Conservation (phyloP, 1,284 basidiomycete genomes). For the Gymnopus androsaceus region DNA sequence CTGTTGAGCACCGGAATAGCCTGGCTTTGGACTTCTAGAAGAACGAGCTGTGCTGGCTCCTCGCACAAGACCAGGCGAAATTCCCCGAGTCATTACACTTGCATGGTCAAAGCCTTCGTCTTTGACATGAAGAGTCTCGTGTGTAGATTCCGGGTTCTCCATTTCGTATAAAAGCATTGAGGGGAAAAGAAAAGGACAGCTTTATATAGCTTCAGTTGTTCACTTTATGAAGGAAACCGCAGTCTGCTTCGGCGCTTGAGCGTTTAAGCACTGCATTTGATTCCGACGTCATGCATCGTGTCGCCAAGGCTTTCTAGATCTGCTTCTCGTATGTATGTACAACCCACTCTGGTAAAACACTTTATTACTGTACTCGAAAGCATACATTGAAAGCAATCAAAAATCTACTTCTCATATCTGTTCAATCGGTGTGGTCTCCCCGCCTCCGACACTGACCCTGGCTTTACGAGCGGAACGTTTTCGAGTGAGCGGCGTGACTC, state of each 20-base stretch:
- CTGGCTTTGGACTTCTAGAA: not conserved
- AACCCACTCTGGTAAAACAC: no score
- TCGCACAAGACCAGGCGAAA: constrained; percentile 18
- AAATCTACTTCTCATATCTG: not conserved
- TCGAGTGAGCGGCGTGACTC: constrained; percentile 63
- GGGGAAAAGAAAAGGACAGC: not conserved
- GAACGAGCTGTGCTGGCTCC: constrained; percentile 16
- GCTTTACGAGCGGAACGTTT: constrained; percentile 62
- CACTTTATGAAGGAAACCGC: not conserved
- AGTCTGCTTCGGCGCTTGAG: no score
- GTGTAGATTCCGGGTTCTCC: not conserved
- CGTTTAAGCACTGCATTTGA: no score
- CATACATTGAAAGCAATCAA: not conserved
- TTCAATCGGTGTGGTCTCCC: constrained; percentile 40
- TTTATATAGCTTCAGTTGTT: not conserved
- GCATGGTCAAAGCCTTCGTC: constrained; percentile 27
- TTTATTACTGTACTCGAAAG: no score
- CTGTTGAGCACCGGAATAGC: not conserved
- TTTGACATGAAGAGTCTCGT: not conserved
- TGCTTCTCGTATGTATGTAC: no score
- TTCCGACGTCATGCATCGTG: no score
- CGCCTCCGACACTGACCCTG: constrained; percentile 48
- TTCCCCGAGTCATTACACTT: constrained; percentile 17
- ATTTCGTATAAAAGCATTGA: not conserved
- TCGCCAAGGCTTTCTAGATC: no score